phyloP scores from a whole-genome alignment of 1,284 basidiomycete genomes.

The Meira nashicola region DNA sequence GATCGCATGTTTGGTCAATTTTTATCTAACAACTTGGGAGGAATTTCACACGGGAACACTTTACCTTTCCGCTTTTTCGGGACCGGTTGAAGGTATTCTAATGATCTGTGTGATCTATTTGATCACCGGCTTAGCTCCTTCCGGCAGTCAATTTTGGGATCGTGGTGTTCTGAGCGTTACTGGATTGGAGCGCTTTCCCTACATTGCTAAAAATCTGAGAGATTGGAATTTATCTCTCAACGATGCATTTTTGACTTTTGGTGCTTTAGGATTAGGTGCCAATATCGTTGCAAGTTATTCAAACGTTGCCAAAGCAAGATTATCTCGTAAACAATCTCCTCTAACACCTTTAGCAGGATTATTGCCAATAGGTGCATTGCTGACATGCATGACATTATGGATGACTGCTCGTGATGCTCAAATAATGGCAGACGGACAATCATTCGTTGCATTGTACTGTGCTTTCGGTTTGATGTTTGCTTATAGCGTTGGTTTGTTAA shows the following conservation, averaged over 20 bases:
- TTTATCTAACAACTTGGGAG: slow-evolving; percentile 94
- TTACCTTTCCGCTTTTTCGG: slow-evolving; percentile 71
- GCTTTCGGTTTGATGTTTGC: slow-evolving; percentile 82
- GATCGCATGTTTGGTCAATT: slow-evolving; percentile 80
- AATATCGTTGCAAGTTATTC: slow-evolving; percentile 67
- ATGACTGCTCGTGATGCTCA: slow-evolving; percentile 56
- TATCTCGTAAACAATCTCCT: slow-evolving; percentile 42
- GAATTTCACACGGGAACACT: slow-evolving; percentile 80
- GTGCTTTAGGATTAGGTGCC: slow-evolving; percentile 66
- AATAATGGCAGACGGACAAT: slow-evolving; percentile 29
- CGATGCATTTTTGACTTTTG: slow-evolving; percentile 81
- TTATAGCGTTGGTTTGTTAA: slow-evolving; percentile 77
- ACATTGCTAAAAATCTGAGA: slow-evolving; percentile 18
- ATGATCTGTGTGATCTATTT: slow-evolving; percentile 75
- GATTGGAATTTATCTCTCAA: slow-evolving; percentile 68
- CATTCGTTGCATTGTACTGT: slow-evolving; percentile 79
- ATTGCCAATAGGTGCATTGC: slow-evolving; percentile 71
- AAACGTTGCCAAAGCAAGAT: slow-evolving; percentile 35
- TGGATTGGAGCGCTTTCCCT: slow-evolving; percentile 56
- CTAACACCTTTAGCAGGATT: slow-evolving; percentile 68
- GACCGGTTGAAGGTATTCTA: slow-evolving; percentile 92
- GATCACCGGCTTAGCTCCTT: slow-evolving; percentile 59
- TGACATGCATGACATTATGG: slow-evolving; percentile 72
- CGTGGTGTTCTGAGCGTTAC: slow-evolving; percentile 65
- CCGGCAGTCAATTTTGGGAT: slow-evolving; percentile 72